Evolutionary conservation across 2,329 filamentous ascomycete genomes (phyloP).

Genomic region (Aspergillus sp.): DNA sequence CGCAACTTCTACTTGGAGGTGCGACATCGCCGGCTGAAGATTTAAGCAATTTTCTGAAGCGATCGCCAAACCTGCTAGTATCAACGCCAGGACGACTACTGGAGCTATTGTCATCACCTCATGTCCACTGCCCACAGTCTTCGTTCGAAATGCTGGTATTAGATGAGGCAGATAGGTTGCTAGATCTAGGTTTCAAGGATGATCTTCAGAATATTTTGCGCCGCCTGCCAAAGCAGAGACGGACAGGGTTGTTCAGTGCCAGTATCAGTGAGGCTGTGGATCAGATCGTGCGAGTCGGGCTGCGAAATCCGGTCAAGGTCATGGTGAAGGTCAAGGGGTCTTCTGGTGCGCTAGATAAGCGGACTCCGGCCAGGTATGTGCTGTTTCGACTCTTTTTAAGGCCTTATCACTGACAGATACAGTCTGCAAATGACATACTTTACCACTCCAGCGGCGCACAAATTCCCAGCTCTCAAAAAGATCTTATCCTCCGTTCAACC

Average conservation of each 20-base stretch:
- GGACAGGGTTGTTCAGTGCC: constrained; percentile 89
- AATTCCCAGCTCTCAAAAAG: constrained; percentile 64
- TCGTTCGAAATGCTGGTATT: constrained; percentile 88
- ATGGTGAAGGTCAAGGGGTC: constrained; percentile 81
- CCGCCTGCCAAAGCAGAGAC: constrained; percentile 79
- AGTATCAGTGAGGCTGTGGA: constrained; percentile 93
- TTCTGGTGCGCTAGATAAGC: constrained; percentile 68
- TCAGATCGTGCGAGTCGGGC: constrained; percentile 81
- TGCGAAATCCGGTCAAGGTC: constrained; percentile 91
- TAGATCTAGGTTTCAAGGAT: constrained; percentile 90
- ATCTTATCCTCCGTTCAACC: constrained; percentile 64
- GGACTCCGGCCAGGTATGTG: constrained; percentile 64
- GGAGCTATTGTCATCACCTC: constrained; percentile 74
- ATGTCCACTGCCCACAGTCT: constrained; percentile 79
- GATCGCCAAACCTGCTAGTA: constrained; percentile 80
- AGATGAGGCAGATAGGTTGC: constrained; percentile 85
- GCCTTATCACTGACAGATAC: constrained; percentile 9
- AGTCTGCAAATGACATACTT: constrained; percentile 86
- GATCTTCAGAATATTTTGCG: constrained; percentile 79
- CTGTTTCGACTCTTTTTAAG: background rate
- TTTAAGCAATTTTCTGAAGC: constrained; percentile 71
- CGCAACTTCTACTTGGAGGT: constrained; percentile 82
- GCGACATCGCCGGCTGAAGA: constrained; percentile 77
- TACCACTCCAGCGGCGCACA: constrained; percentile 65
- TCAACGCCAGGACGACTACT: constrained; percentile 84